phyloP scores from a whole-genome alignment of 768 basidiomycete species.

The Rhizopogon salebrosus region DNA sequence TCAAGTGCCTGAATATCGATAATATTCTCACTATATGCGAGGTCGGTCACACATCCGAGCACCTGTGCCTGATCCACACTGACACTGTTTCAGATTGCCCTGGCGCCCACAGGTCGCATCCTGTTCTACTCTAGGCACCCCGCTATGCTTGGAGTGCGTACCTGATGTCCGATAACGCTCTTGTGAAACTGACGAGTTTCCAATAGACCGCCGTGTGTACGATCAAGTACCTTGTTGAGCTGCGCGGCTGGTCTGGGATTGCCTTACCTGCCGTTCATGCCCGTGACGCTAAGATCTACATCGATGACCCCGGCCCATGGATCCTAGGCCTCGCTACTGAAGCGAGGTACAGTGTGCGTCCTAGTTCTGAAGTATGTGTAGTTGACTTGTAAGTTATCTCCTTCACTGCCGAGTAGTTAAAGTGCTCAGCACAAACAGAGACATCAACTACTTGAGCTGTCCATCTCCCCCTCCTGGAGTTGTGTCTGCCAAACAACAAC shows the following conservation, averaged over 20 bases:
- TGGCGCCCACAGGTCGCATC: constrained; percentile 82
- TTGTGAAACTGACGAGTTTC: not conserved
- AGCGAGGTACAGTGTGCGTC: constrained; percentile 71
- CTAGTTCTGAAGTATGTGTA: constrained; percentile 78
- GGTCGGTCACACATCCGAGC: constrained; percentile 31
- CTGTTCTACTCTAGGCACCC: constrained; percentile 87
- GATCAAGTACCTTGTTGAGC: constrained; percentile 85
- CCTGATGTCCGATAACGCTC: not conserved
- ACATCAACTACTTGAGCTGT: constrained; percentile 83
- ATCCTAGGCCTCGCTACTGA: constrained; percentile 89
- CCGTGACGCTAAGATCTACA: constrained; percentile 87
- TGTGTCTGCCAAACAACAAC: constrained; percentile 73
- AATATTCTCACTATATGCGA: constrained; percentile 92
- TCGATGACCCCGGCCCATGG: constrained; percentile 97
- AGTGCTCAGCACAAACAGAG: constrained; percentile 35
- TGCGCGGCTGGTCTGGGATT: constrained; percentile 91
- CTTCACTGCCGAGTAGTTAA: not conserved
- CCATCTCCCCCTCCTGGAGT: constrained; percentile 71
- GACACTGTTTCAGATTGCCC: constrained; percentile 53
- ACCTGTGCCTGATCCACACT: not conserved
- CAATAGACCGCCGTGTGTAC: constrained; percentile 80
- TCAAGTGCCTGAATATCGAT: constrained; percentile 89
- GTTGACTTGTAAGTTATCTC: constrained; percentile 67
- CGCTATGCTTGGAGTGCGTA: constrained; percentile 78
- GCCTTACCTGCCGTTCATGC: constrained; percentile 78